Evolutionary conservation across 2,329 filamentous ascomycete species (phyloP), one percentile per base, ranked within the genome.

Genomic region (Aureobasidium uvarum): DNA sequence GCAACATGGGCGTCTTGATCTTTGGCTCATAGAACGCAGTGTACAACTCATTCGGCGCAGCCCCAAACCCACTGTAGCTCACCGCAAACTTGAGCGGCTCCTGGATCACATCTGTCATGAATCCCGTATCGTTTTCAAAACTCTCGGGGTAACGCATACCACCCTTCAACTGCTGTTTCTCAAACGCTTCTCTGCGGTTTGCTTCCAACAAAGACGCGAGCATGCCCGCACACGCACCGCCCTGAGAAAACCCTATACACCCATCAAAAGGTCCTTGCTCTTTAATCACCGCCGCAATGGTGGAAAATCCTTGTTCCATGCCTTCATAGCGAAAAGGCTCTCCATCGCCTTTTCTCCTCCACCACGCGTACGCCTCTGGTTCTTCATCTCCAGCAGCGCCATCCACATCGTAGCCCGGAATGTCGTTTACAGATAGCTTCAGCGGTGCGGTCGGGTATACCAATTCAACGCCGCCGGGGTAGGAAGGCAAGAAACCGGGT

Each of bases 181-280:
- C 77, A 71, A 89, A 87, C 0, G 80, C 80, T 13, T 80, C 79
- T 39, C 69, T 73, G 68, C 75, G 77, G 7, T 77, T 80, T 13
- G 23, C 28, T 74, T 97, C 92, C 2, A 96, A 76, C 18, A 93
- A 80, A 0, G 86, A 81, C 0, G 91, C 86, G 0, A 96, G 80
- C 74, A 96, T 85, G 0, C 83, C 88, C 0, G 92, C 87, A 51
- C 88, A 80, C 0, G 87, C 88, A 7, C 84, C 92, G 23, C 92
- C 92, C 77, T 96, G 92, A 67, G 86, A 90, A 79, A 96, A 96
- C 0, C 92, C 92, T 33, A 93, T 79, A 0, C 93, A 87, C 7
- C 88, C 92, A 72, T 95, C 90, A 51, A 94, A 85, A 1, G 88
- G 88, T 0, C 86, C 89, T 10, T 86, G 83, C 1, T 84, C 81